phyloP scores from a whole-genome alignment of 306 rosid species.

The Castanospermum australe region DNA sequence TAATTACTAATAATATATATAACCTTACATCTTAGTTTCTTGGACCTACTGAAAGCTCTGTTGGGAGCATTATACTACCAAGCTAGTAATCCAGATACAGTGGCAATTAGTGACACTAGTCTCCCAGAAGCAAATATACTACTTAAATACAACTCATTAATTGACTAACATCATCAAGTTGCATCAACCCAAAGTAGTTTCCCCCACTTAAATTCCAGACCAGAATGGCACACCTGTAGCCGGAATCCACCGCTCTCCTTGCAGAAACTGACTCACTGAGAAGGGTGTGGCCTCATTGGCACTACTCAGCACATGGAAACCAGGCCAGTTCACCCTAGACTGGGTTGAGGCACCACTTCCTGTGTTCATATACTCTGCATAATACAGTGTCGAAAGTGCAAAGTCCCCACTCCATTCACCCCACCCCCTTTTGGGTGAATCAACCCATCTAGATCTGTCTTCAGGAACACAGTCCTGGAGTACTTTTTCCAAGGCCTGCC shows the following conservation, averaged over 20 bases:
- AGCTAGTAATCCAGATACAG: not conserved
- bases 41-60: not conserved
- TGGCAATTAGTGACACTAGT: not conserved
- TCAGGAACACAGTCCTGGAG: slow-evolving; percentile 58
- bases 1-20: too few species aligned
- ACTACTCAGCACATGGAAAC: slow-evolving; percentile 57
- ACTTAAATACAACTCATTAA: not conserved
- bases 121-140: not conserved
- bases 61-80: not conserved
- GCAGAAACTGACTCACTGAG: slow-evolving; percentile 40
- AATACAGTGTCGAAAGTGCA: slow-evolving; percentile 55
- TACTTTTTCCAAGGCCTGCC: slow-evolving; percentile 76
- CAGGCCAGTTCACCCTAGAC: slow-evolving; percentile 64
- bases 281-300: slow-evolving; percentile 42
- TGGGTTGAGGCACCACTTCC: slow-evolving; percentile 53
- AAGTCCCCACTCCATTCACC: slow-evolving; percentile 51
- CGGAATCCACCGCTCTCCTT: slow-evolving; percentile 60
- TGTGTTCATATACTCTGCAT: slow-evolving; percentile 62
- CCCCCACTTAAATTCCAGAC: slow-evolving; percentile 33
- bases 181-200: not conserved
- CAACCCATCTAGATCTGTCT: slow-evolving; percentile 54
- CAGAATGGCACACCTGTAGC: slow-evolving; percentile 56
- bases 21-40: not conserved
- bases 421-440: slow-evolving; percentile 68
- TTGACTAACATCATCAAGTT: not conserved